phyloP scores from a whole-genome alignment of 2,329 filamentous ascomycete species.

The Colletotrichum musae region DNA sequence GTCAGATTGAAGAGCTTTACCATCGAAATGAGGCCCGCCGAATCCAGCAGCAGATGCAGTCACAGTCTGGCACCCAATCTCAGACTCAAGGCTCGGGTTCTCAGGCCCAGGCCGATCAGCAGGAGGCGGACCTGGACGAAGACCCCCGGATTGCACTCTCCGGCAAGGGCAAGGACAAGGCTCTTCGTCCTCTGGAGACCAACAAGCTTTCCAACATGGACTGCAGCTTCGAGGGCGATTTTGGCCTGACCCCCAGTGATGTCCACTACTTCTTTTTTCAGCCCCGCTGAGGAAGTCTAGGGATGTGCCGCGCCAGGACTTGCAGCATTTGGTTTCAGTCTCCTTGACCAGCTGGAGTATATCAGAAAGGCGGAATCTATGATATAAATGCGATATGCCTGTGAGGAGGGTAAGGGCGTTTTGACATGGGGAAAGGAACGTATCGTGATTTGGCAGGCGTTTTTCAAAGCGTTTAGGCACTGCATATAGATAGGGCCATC shows the following conservation, averaged over 20 bases:
- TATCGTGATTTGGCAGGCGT: not conserved
- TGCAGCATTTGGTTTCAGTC: not conserved
- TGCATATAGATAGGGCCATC: not conserved
- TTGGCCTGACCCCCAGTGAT: constrained; percentile 14
- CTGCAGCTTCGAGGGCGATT: constrained; percentile 41
- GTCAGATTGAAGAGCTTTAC: not conserved
- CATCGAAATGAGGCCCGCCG: constrained; percentile 6
- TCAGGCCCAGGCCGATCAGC: constrained; percentile 6
- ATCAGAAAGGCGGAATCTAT: not conserved
- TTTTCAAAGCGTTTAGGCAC: not conserved
- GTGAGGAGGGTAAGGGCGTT: constrained; percentile 1
- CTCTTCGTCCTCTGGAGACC: constrained; percentile 37
- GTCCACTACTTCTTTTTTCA: constrained; percentile 22
- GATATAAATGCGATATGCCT: constrained; percentile 1
- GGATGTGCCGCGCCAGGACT: not conserved
- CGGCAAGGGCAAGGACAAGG: constrained; percentile 19
- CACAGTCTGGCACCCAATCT: not conserved
- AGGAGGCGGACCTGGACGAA: not conserved
- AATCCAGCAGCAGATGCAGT: constrained; percentile 5
- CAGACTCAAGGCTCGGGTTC: not conserved
- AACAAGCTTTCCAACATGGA: constrained; percentile 38
- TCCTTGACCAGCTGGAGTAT: not conserved
- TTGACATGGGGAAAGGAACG: not conserved
- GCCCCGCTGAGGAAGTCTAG: not conserved
- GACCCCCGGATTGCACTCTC: constrained; percentile 15